Base-by-base conservation (phyloP, 495 filamentous ascomycete species). In the Penicillium antarcticum region DNA sequence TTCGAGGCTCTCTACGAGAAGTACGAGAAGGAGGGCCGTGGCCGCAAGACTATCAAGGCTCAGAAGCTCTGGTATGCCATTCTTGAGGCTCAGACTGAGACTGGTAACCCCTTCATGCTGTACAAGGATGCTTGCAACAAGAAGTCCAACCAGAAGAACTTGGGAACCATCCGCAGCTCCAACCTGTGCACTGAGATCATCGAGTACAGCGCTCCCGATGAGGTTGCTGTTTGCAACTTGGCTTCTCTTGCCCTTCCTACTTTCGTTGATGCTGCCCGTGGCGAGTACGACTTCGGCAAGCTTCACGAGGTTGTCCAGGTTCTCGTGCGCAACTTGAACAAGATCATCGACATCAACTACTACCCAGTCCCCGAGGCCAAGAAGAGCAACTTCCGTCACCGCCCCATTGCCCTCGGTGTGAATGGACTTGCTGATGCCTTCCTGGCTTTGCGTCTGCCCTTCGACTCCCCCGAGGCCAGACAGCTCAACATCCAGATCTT, bases 141-240 rank as follows among this genome's bases (percentile, higher is more conserved):
- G 61, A 98, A 98, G 84, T 96, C 91, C 80, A 98, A 98, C 82
- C 94, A 98, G 73, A 96, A 97, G 86, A 98, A 98, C 67, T 80
- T 98, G 26, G 94, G 94, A 39, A 96, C 91, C 39, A 97, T 98
- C 61, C 90, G 88, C 65, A 96, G 89, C 80, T 98, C 94, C 60
- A 98, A 98, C 75, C 80, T 98, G 39, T 98, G 94, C 81, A 97
- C 92, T 24, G 94, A 98, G 72, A 98, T 98, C 58, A 79, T 98
- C 52, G 94, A 98, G 74, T 98, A 98, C 80, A 92, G 79, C 52
- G 90, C 94, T 21, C 91, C 94, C 17, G 92, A 97, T 68, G 94
- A 98, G 79, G 92, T 98, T 45, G 94, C 94, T 63, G 94, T 97
- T 50, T 98, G 94, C 81, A 98, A 98, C 73, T 75, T 98, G 66